Percentiles rank a stretch among this genome's conserved stretches.
Evolutionary conservation across 805 yeast genomes (phyloP).

Genomic region (Kuraishia piskuri): DNA sequence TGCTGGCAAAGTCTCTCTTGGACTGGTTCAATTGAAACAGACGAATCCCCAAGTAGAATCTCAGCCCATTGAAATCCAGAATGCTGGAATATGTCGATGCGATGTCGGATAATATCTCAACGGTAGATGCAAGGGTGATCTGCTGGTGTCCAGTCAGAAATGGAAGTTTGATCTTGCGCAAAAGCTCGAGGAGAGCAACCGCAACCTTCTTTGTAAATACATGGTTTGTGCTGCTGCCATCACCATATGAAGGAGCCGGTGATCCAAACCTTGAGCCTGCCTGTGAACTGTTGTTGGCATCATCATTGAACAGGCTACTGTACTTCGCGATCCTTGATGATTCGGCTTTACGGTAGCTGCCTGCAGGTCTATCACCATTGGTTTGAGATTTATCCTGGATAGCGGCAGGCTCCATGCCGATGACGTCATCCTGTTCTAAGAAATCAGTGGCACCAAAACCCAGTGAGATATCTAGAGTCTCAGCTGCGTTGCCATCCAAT

Average conservation of each 20-base stretch:
- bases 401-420: neutral
- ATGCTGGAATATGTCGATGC: slow-evolving; percentile 31
- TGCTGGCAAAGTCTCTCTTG: slow-evolving; percentile 13
- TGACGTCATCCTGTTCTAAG: neutral
- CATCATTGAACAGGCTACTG: neutral
- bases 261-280: neutral
- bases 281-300: neutral
- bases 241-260: neutral
- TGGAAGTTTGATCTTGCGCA: slow-evolving; percentile 63
- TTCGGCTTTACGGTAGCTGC: neutral
- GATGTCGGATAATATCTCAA: slow-evolving; percentile 54
- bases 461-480: slow-evolving; percentile 14
- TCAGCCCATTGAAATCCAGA: slow-evolving; percentile 57
- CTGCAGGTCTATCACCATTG: neutral
- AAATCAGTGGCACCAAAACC: slow-evolving; percentile 11
- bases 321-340: neutral
- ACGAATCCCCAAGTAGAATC: slow-evolving; percentile 65
- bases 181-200: slow-evolving; percentile 43
- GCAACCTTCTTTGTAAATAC: slow-evolving; percentile 23
- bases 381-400: neutral
- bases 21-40: slow-evolving; percentile 41
- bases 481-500: slow-evolving; percentile 10
- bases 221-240: slow-evolving; percentile 1
- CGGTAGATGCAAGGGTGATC: slow-evolving; percentile 63
- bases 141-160: slow-evolving; percentile 88